Evolutionary conservation across 2,329 filamentous ascomycete genomes (phyloP).

Genomic region (Neofusicoccum laricinum): DNA sequence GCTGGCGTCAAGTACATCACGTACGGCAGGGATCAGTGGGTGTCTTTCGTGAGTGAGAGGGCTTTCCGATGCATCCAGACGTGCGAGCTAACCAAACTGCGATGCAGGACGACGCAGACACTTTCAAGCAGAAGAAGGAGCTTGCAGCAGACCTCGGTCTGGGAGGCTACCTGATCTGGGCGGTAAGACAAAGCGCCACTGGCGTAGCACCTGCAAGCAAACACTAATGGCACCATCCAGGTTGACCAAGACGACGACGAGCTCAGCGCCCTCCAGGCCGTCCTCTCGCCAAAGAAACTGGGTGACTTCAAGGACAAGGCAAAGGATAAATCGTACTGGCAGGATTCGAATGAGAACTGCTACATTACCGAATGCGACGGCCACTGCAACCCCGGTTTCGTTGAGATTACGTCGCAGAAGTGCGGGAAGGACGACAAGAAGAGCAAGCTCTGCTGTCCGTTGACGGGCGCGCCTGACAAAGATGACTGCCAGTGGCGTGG

Average conservation of each 20-base stretch:
- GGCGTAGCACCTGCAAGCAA: too few species aligned
- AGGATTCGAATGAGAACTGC: constrained; percentile 23
- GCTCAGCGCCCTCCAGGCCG: neutral
- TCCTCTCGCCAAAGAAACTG: neutral
- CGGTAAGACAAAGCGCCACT: too few species aligned
- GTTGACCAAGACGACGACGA: neutral
- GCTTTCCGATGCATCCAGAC: too few species aligned
- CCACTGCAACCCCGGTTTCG: constrained; percentile 28
- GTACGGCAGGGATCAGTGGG: constrained; percentile 37
- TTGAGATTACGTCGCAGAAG: constrained; percentile 27
- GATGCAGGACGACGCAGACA: constrained; percentile 40
- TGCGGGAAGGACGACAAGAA: constrained; percentile 25
- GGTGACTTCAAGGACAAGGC: constrained; percentile 8
- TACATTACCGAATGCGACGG: constrained; percentile 30
- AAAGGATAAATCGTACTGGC: constrained; percentile 19
- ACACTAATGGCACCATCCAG: too few species aligned
- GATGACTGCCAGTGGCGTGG: constrained; percentile 34
- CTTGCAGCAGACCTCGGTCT: constrained; percentile 32
- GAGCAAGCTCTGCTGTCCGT: neutral
- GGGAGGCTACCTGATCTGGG: constrained; percentile 23
- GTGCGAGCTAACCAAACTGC: too few species aligned
- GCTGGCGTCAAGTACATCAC: constrained; percentile 34
- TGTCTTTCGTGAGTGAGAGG: constrained; percentile 25
- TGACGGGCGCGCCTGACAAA: constrained; percentile 27
- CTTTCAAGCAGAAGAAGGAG: constrained; percentile 32